phyloP scores from a whole-genome alignment of 306 rosid genomes.

The Abrus pulchellus region DNA sequence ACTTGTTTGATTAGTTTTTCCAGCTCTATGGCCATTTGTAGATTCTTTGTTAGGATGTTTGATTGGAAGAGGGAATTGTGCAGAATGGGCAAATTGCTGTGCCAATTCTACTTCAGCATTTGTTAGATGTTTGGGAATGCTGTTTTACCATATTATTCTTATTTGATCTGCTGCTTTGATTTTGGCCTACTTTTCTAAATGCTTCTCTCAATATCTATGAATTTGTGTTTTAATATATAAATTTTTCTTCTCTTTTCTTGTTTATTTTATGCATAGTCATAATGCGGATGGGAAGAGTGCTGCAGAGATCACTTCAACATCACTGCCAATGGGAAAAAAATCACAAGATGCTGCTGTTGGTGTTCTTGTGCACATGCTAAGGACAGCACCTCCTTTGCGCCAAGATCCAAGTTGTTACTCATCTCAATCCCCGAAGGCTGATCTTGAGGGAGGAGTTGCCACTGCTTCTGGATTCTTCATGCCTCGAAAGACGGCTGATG shows the following conservation, averaged over 20 bases:
- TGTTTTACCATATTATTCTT: conserved; percentile 15
- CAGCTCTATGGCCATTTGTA: conserved; percentile 10
- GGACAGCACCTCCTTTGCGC: conserved; percentile 89
- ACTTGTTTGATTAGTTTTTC: background rate
- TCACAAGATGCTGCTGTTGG: conserved; percentile 96
- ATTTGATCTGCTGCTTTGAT: conserved; percentile 18
- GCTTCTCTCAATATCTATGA: conserved; percentile 14
- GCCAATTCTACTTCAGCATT: background rate
- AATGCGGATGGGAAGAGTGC: conserved; percentile 54
- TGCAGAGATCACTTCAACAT: conserved; percentile 54
- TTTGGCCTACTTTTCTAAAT: conserved; percentile 19
- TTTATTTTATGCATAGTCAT: conserved; percentile 56
- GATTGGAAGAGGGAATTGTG: conserved; percentile 30
- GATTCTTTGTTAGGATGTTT: conserved; percentile 11
- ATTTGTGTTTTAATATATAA: conserved; percentile 41
- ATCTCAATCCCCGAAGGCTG: conserved; percentile 65
- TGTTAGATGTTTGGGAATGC: conserved; percentile 40
- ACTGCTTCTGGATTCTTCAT: conserved; percentile 74
- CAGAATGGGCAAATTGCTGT: background rate
- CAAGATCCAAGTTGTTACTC: conserved; percentile 75
- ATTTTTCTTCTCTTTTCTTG: conserved; percentile 13
- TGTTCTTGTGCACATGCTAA: conserved; percentile 81
- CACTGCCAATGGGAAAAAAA: conserved; percentile 59
- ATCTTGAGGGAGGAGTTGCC: conserved; percentile 65
- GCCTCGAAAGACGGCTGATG: conserved; percentile 62